Evolutionary conservation across 2,329 filamentous ascomycete species (phyloP), one percentile per base, ranked within the genome.

Genomic region (Monosporascus ibericus): DNA sequence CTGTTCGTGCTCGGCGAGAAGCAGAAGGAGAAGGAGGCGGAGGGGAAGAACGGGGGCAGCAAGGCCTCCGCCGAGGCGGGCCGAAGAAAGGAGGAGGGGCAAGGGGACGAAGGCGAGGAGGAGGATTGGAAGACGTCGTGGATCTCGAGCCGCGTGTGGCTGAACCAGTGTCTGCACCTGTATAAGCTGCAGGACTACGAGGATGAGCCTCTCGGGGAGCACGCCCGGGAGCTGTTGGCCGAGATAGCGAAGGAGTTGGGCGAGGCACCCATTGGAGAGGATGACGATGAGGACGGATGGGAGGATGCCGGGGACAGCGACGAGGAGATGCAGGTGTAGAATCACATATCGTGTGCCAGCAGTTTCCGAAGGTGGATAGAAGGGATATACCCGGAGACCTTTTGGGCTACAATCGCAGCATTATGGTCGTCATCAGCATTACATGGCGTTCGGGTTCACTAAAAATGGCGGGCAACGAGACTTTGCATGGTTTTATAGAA

Each of bases 181-280:
- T 97, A 89, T 68, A 74, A 82, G 39, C 66, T 81, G 62, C 80
- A 94, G 61, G 85, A 92, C 49, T 97, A 96, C 67, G 92, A 95
- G 67, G 90, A 95, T 60, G 87, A 90, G 55, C 77, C 87, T 58
- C 74, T 95, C 25, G 84, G 84, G 49, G 84, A 88, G 54, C 90
- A 95, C 66, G 85, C 88, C 0, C 74, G 79, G 54, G 88, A 94
- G 72, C 75, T 95, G 44, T 72, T 90, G 44, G 73, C 75, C 40
- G 76, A 74, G 51, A 81, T 91, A 53, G 82, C 80, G 59, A 75
- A 79, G 53, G 84, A 84, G 62, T 73, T 92, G 3, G 86, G 85
- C 3, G 81, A 81, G 59, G 75, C 78, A 14, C 71, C 75, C 18
- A 76, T 78, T 20, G 79, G 76, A 37, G 80, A 82, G 30, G 80